Evolutionary conservation across 2,329 filamentous ascomycete species (phyloP).

Genomic region (Neodidymelliopsis sp.): DNA sequence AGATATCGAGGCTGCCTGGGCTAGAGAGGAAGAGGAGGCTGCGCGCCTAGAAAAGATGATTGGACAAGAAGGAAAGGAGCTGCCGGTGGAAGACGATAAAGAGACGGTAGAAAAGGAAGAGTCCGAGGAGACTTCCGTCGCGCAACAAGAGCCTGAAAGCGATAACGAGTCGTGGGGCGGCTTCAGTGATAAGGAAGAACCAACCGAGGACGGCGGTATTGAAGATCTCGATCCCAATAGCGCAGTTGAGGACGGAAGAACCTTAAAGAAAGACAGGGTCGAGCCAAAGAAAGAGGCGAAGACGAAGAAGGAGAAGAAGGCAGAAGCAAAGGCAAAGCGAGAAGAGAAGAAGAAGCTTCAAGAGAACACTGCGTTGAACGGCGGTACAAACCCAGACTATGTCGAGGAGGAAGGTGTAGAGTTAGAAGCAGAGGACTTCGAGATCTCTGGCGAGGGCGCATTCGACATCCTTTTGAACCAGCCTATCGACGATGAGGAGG

Average conservation of each 20-base stretch:
- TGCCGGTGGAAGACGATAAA: constrained; percentile 15
- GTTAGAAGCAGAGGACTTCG: constrained; percentile 33
- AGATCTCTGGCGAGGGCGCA: constrained; percentile 45
- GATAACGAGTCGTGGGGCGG: constrained; percentile 43
- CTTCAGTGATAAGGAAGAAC: constrained; percentile 30
- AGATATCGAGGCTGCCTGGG: constrained; percentile 32
- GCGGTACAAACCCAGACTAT: constrained; percentile 26
- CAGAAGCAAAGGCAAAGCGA: constrained; percentile 28
- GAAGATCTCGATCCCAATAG: constrained; percentile 24
- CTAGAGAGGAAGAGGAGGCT: constrained; percentile 31
- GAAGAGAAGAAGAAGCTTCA: constrained; percentile 23
- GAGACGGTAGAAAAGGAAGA: constrained; percentile 5
- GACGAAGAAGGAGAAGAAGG: constrained; percentile 25
- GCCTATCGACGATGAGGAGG: constrained; percentile 61
- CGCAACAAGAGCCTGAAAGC: constrained; percentile 52
- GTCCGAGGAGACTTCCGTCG: constrained; percentile 16
- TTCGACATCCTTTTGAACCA: constrained; percentile 65
- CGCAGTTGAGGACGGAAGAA: constrained; percentile 29
- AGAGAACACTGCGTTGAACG: constrained; percentile 19
- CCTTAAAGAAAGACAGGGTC: constrained; percentile 22
- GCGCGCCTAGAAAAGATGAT: constrained; percentile 32
- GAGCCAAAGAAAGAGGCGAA: constrained; percentile 22
- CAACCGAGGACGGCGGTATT: constrained; percentile 12
- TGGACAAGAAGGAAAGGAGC: constrained; percentile 23
- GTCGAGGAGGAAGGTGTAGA: constrained; percentile 25